phyloP scores from a whole-genome alignment of 768 basidiomycete species.

The Rhizopogon roseolus region DNA sequence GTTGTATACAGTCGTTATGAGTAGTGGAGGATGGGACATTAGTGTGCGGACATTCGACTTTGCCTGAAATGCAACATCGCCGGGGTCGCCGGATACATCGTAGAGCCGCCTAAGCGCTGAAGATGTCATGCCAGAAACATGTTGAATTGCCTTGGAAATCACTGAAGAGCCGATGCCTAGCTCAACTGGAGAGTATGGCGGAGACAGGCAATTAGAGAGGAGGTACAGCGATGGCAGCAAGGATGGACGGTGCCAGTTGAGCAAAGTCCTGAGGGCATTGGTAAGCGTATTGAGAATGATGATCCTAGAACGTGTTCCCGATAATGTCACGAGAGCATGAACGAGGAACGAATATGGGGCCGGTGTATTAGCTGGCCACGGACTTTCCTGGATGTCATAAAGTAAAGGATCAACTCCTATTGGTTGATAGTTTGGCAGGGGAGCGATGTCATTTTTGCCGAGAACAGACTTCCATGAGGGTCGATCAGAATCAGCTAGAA shows the following conservation, averaged over 20 bases:
- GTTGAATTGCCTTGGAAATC: constrained; percentile 66
- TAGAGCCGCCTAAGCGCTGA: constrained; percentile 60
- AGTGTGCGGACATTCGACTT: constrained; percentile 74
- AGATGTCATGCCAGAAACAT: constrained; percentile 61
- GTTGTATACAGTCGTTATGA: constrained; percentile 61
- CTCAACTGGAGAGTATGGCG: constrained; percentile 68
- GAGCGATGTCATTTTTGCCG: constrained; percentile 19
- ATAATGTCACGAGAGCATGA: constrained; percentile 55
- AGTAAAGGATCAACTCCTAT: constrained; percentile 41
- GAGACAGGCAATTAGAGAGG: constrained; percentile 74
- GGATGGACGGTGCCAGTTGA: constrained; percentile 59
- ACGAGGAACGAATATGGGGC: constrained; percentile 72
- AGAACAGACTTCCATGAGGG: constrained; percentile 6
- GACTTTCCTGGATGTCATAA: constrained; percentile 38
- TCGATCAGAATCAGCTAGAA: not conserved
- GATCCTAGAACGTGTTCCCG: constrained; percentile 68
- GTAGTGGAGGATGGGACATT: constrained; percentile 63
- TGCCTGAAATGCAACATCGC: constrained; percentile 84
- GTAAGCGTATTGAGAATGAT: constrained; percentile 63
- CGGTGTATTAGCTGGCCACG: constrained; percentile 33
- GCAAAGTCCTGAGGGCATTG: constrained; percentile 70
- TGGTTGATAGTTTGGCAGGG: constrained; percentile 21
- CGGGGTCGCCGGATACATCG: constrained; percentile 74
- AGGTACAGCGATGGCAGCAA: constrained; percentile 77
- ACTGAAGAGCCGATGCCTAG: constrained; percentile 66